Percentiles rank a stretch among this genome's conserved stretches.
These are phyloP conservation scores for Brassica napus DNA, from an alignment of 345 rosid species.

Conservation along the genomic window DNA sequence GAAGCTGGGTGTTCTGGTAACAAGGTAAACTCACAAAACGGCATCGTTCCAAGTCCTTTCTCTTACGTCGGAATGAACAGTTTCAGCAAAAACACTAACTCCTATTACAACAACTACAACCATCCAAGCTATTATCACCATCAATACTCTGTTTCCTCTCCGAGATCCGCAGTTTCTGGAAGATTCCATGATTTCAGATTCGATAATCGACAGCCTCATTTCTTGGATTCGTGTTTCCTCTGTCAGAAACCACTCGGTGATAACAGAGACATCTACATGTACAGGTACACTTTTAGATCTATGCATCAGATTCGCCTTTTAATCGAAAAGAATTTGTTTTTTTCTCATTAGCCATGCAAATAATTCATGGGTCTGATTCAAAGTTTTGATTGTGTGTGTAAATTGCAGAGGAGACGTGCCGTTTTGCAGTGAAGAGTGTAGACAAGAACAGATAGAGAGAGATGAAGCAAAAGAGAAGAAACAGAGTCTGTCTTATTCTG, in stretches of 20 bases:
- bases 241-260: conserved; percentile 70
- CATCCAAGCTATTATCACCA: conserved; percentile 28
- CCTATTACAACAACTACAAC: conserved; percentile 5
- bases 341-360: not conserved
- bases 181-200: conserved; percentile 66
- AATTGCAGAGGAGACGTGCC: conserved; percentile 77
- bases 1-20: conserved; percentile 61
- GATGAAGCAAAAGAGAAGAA: conserved; percentile 71
- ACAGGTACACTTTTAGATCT: conserved; percentile 49
- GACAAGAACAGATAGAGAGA: conserved; percentile 76
- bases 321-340: not conserved
- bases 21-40: conserved; percentile 8
- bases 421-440: conserved; percentile 87
- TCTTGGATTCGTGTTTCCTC: conserved; percentile 64
- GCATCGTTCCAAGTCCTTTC: conserved; percentile 42
- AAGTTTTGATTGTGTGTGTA: conserved; percentile 6
- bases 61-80: conserved; percentile 48
- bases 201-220: conserved; percentile 60
- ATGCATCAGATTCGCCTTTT: not conserved
- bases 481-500: conserved; percentile 60
- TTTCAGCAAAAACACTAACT: conserved; percentile 41
- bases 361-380: not conserved
- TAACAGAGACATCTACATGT: conserved; percentile 82
- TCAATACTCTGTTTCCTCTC: conserved; percentile 48
- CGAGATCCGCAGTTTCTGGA: conserved; percentile 49